Evolutionary conservation across 306 rosid species (phyloP).

Genomic region (Rosa chinensis): DNA sequence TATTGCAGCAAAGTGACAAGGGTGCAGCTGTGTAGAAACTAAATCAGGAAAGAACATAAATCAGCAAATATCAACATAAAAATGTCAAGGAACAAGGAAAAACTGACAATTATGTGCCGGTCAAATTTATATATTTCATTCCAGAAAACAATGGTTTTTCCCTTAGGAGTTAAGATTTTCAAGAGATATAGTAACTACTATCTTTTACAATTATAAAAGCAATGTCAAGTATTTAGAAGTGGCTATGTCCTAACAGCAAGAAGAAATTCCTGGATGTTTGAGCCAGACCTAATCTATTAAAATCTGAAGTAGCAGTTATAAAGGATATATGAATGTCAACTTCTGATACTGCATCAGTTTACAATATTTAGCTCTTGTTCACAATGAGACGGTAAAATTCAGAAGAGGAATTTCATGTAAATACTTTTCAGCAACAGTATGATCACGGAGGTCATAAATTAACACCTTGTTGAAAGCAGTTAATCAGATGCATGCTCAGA

Average conservation of each 20-base stretch:
- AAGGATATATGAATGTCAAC: not conserved
- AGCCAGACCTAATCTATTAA: not conserved
- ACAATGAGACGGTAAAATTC: not conserved
- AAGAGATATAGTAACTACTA: not conserved
- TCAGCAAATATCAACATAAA: conserved; percentile 28
- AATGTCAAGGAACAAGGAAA: not conserved
- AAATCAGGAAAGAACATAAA: conserved; percentile 40
- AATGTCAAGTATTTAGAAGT: not conserved
- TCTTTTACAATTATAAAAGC: not conserved
- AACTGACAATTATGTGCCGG: not conserved
- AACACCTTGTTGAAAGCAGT: not conserved
- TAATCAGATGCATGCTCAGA: not conserved
- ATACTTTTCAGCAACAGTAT: not conserved
- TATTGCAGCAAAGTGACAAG: conserved; percentile 76
- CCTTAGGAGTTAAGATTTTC: not conserved
- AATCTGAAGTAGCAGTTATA: not conserved
- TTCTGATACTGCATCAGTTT: conserved; percentile 1
- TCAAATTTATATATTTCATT: not conserved
- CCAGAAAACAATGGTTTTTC: not conserved
- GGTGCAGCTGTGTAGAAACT: conserved; percentile 91
- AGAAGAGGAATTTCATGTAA: not conserved
- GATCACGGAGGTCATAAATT: not conserved
- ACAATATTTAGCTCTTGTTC: not conserved
- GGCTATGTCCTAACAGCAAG: not conserved
- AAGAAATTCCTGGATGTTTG: not conserved